Evolutionary conservation across 805 yeast genomes (phyloP).

Genomic region (Priceomyces haplophilus): DNA sequence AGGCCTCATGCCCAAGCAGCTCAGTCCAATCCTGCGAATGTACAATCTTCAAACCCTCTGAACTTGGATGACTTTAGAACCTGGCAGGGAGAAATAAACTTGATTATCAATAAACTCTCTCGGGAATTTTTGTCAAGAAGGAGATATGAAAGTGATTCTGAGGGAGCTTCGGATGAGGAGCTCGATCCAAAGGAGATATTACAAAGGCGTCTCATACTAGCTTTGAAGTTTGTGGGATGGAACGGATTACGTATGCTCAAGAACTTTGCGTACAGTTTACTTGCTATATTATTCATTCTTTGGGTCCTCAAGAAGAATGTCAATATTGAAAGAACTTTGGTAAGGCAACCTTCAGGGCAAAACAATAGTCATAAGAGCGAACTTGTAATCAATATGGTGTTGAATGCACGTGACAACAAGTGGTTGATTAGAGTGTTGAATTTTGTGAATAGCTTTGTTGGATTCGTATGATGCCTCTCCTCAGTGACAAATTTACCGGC

Average conservation of each 20-base stretch:
- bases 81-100: constrained; percentile 55
- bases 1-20: constrained; percentile 3
- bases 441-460: constrained; percentile 39
- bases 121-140: constrained; percentile 29
- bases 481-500: too few relatives aligned
- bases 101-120: constrained; percentile 43
- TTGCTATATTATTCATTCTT: constrained; percentile 37
- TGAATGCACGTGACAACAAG: constrained; percentile 41
- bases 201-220: constrained; percentile 19
- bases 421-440: constrained; percentile 41
- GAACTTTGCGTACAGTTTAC: constrained; percentile 33
- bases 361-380: constrained; percentile 28
- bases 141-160: constrained; percentile 16
- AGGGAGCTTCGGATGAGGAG: constrained; percentile 2
- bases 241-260: constrained; percentile 27
- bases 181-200: constrained; percentile 18
- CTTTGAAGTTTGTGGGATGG: constrained; percentile 27
- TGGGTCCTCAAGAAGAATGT: constrained; percentile 44
- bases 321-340: constrained; percentile 35
- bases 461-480: constrained; percentile 40
- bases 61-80: constrained; percentile 40
- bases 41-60: constrained; percentile 5
- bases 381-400: constrained; percentile 40
- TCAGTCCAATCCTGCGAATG: constrained; percentile 13
- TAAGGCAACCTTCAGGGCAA: constrained; percentile 25